Base-by-base conservation (phyloP, 2,329 filamentous ascomycete species). In the Scedosporium aurantiacum region DNA sequence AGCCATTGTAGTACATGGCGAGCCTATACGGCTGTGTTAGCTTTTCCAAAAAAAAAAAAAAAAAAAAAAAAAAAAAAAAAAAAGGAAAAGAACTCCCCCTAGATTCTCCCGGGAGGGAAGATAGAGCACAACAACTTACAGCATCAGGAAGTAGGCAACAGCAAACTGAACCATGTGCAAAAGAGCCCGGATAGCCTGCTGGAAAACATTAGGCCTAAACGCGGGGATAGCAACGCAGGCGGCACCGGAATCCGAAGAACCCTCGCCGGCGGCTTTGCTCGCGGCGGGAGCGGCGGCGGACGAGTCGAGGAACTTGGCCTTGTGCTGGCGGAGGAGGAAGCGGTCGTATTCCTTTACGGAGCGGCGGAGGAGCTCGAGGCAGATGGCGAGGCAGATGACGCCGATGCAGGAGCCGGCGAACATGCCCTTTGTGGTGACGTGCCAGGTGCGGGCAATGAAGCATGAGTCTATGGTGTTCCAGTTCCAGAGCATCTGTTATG, bases 351-450 rank as follows among this genome's bases (percentile, higher is more conserved):
- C 88, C 66, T 88, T 86, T 65, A 82, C 79, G 25, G 81, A 67
- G 32, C 89, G 86, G 58, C 90, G 87, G 23, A 94, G 79, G 62
- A 86, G 76, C 69, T 94, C 89, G 66, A 94, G 85, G 5, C 75
- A 68, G 60, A 93, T 79, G 66, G 89, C 87, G 60, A 95, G 83
- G n/a, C 87, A 75, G 64, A 91, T 78, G 41, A 91, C 85, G 63
- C 88, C 89, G 68, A 95, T 86, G 75, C 90, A 94, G 60, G 86
- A 88, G 23, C 87, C 89, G 57, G 87, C 89, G 70, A 95, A 93
- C 80, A 87, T 87, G 71, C 81, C 85, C 2, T 72, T 74, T 25
- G 85, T 87, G 16, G 76, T 85, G 71, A 93, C 82, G 68, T 85
- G 85, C 89, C 90, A 94, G 23, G 79, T 78, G 6, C 70, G 67